Conservation (phyloP, 306 rosid genomes). For the Casuarina cunninghamiana region DNA sequence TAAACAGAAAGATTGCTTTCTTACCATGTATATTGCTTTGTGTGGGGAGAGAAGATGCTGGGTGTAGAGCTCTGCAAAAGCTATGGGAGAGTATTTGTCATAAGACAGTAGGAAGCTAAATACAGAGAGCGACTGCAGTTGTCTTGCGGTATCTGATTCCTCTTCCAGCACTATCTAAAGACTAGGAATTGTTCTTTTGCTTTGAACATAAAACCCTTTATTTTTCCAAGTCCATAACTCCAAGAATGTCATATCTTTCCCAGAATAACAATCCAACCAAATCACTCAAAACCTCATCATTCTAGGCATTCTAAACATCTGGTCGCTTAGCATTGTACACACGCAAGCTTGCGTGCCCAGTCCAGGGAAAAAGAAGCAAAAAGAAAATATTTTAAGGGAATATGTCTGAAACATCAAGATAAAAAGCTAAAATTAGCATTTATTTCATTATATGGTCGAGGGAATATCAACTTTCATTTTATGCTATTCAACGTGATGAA, state of each 20-base stretch:
- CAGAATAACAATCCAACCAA: background rate
- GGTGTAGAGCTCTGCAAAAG: conserved; percentile 11
- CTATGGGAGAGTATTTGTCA: background rate
- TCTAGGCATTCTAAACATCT: background rate
- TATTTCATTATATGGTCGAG: too few species aligned
- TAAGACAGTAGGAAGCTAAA: background rate
- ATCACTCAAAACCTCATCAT: background rate
- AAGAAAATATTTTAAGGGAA: too few species aligned
- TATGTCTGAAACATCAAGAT: too few species aligned
- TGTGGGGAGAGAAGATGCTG: background rate
- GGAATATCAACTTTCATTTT: too few species aligned
- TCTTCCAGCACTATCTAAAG: conserved; percentile 1
- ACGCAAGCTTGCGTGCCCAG: too few species aligned
- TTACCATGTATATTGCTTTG: conserved; percentile 28
- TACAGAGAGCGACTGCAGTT: conserved; percentile 20
- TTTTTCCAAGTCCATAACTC: background rate
- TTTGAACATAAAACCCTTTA: background rate
- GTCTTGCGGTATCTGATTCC: conserved; percentile 43
- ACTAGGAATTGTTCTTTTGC: conserved; percentile 21
- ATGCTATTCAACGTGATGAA: too few species aligned
- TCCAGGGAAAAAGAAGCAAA: too few species aligned
- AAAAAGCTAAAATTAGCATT: too few species aligned
- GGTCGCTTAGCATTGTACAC: too few species aligned
- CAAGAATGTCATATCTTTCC: background rate
- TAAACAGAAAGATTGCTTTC: background rate